Evolutionary conservation across 2,329 filamentous ascomycete species (phyloP), one percentile per base, ranked within the genome.

Genomic region (Pestalotiopsis sp.): DNA sequence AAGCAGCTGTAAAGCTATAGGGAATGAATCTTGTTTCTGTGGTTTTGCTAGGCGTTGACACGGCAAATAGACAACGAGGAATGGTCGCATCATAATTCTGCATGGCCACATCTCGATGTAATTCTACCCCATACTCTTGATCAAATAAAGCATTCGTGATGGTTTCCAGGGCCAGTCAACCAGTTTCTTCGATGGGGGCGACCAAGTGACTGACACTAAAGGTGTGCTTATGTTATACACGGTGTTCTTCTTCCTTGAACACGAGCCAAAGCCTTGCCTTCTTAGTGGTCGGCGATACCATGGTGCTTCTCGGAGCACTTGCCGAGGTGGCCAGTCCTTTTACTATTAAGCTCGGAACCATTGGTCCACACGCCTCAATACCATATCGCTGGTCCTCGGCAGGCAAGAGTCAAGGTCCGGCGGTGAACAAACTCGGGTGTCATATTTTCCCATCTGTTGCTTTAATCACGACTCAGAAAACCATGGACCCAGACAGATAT

Each of bases 1-100:
- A 92, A 97, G 89, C 97, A 97, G 85, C 85, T 97, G 83, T 97
- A 91, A 81, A 64, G 27, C 13, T 25, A 23, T 65, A 23, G 27
- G 23, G 38, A 41, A 27, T 52, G 23, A 52, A 38, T n/a, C n/a
- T 31, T 45, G 52, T 25, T 68, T 56, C 31, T 23, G 31, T 49
- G 20, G 41, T 58, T 23, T 52, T 52, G 45, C 45, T 52, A n/a
- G 45, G 45, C 57, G 23, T 36, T 59, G 52, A 38, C 14, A 65
- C 36, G 60, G 66, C 60, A 60, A 20, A 62, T 60, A 67, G 56
- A 67, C 36, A 68, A 38, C 17, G 52, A 60, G 38, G 52, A 23
- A 17, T 57, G 64, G 20, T 27, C 17, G 40, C 31, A 65, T 56
- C 38, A 49, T 31, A 17, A 17, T 13, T 27, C 63, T 17, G 27